Evolutionary conservation across 805 yeast genomes (phyloP).

Genomic region (Candida ulmi): DNA sequence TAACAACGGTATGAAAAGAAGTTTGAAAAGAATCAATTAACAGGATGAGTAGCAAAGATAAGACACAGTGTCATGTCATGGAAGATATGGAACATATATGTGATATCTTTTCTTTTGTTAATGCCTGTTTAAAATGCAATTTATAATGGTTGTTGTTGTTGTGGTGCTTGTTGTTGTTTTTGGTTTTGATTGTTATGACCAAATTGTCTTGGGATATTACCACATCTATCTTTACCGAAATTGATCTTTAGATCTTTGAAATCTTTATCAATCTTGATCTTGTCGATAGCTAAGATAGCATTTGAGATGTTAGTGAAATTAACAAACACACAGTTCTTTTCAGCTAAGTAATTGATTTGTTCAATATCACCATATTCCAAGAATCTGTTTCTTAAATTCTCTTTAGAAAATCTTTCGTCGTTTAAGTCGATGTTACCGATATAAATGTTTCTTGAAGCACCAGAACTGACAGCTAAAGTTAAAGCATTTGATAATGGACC

Average conservation of each 20-base stretch:
- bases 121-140: no score
- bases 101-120: no score
- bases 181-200: slow-evolving; percentile 7
- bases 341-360: slow-evolving; percentile 82
- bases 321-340: slow-evolving; percentile 19
- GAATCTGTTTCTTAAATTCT: slow-evolving; percentile 66
- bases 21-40: no score
- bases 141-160: not conserved
- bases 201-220: slow-evolving; percentile 83
- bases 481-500: slow-evolving; percentile 87
- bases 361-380: slow-evolving; percentile 88
- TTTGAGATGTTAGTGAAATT: slow-evolving; percentile 65
- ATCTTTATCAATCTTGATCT: slow-evolving; percentile 69
- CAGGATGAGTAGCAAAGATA: no score
- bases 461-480: slow-evolving; percentile 84
- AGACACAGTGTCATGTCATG: no score
- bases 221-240: slow-evolving; percentile 94
- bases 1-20: no score
- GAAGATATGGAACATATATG: no score
- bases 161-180: slow-evolving; percentile 2
- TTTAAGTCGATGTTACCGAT: slow-evolving; percentile 60
- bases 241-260: slow-evolving; percentile 74
- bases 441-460: slow-evolving; percentile 91
- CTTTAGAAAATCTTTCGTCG: slow-evolving; percentile 38
- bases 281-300: slow-evolving; percentile 90